Base-by-base conservation (phyloP, 2,329 filamentous ascomycete species). In the Chaetomiaceae sp. region DNA sequence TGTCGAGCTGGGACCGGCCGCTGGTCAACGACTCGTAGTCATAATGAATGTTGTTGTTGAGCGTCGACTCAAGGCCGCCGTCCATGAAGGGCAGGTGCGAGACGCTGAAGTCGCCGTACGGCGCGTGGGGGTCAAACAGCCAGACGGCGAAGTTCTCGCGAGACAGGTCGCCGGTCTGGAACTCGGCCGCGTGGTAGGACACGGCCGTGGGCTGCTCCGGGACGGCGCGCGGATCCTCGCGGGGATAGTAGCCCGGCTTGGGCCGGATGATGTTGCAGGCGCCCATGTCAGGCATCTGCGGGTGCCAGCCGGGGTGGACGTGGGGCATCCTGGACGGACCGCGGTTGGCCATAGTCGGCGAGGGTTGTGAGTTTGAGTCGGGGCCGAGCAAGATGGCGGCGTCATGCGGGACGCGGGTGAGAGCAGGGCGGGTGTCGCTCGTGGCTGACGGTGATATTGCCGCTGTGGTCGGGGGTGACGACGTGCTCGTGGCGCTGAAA, bases 31-130 rank as follows among this genome's bases (percentile, higher is more conserved):
- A 73, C 51, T 76, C 72, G 42, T 73, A 71, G 48, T 76, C 72
- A 50, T 75, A 74, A 44, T 69, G 68, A 22, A 75, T 71, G 45
- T 69, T 70, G 56, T 69, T 74, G 59, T 74, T 74, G 47, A 76
- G 72, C 0, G 71, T 66, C 1, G 73, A 74, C 58, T 75, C 73
- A 10, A 76, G 61, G 3, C 72, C 72, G 17, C 69, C 70, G 37
- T 75, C 72, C 5, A 71, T 55, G 45, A 75, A 76, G 1, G 72
- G 71, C 3, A 73, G 56, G 15, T 65, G 67, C 3, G 68, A 59
- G 14, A 73, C 62, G 46, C 61, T 66, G 47, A 73, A 68, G 5
- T 73, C 71, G 29, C 60, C 61, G 37, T 68, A 70, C 20, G 55
- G 63, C 0, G 65, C 64, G 39, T 70, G 68, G 2, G 68, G 62